phyloP scores from a whole-genome alignment of 73 alveolate genomes.

The Blepharisma japonicum region DNA sequence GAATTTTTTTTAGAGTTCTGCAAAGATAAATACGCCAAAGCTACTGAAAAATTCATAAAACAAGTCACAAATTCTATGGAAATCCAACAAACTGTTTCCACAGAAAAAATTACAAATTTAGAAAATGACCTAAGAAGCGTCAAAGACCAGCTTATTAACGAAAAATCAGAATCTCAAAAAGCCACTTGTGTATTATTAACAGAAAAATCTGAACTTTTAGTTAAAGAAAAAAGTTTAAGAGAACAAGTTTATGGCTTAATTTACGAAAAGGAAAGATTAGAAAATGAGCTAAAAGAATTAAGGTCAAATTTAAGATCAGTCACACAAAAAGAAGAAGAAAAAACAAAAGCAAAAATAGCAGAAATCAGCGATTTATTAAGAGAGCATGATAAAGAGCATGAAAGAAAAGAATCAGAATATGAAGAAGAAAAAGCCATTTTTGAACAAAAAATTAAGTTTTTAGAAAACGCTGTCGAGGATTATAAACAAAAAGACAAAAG shows the following conservation, averaged over 20 bases:
- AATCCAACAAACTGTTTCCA: slow-evolving; percentile 50
- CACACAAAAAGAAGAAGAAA: slow-evolving; percentile 42
- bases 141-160: slow-evolving; percentile 50
- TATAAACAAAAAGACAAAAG: slow-evolving; percentile 24
- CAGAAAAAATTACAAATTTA: slow-evolving; percentile 55
- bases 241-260: slow-evolving; percentile 58
- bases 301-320: slow-evolving; percentile 51
- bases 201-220: slow-evolving; percentile 71
- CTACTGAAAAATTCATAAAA: slow-evolving; percentile 30
- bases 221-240: slow-evolving; percentile 65
- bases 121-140: slow-evolving; percentile 65
- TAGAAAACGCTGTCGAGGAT: slow-evolving; percentile 23
- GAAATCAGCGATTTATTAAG: slow-evolving; percentile 51
- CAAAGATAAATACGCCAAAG: neutral
- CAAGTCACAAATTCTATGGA: slow-evolving; percentile 53
- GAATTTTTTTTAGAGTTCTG: neutral
- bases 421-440: slow-evolving; percentile 27
- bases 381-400: neutral
- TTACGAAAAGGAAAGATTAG: slow-evolving; percentile 62
- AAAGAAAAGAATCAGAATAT: neutral
- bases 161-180: slow-evolving; percentile 46
- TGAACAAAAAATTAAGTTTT: slow-evolving; percentile 5
- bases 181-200: slow-evolving; percentile 47
- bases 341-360: slow-evolving; percentile 41
- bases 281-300: slow-evolving; percentile 61